Conservation (phyloP, 768 basidiomycete genomes). For the Mycena kentingensis region DNA sequence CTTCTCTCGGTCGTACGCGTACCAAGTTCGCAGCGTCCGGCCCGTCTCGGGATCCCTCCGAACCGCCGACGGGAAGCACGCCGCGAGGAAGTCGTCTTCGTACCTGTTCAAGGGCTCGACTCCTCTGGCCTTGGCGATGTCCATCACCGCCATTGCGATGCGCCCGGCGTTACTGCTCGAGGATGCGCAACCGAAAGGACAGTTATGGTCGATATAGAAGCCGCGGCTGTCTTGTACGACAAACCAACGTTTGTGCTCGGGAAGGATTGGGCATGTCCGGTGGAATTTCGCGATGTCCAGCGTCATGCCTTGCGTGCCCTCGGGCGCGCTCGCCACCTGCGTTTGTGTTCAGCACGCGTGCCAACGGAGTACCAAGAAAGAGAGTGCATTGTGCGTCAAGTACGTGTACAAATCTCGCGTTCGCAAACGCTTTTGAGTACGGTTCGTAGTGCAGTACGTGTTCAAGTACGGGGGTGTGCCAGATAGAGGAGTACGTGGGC, state of each 20-base stretch:
- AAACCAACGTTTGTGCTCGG: conserved; percentile 37
- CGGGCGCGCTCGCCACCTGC: conserved; percentile 33
- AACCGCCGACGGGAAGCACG: conserved; percentile 14
- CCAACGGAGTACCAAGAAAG: too few species aligned
- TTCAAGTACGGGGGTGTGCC: conserved; percentile 1
- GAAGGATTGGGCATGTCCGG: conserved; percentile 33
- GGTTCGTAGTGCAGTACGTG: too few species aligned
- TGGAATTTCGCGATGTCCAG: conserved; percentile 39
- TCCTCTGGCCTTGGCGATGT: conserved; percentile 31
- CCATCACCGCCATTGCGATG: conserved; percentile 29
- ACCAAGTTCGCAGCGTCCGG: conserved; percentile 4
- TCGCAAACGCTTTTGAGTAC: too few species aligned
- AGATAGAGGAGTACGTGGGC: conserved; percentile 1
- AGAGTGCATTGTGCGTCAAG: too few species aligned
- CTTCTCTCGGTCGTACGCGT: background rate
- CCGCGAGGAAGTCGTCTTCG: conserved; percentile 34
- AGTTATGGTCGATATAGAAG: conserved; percentile 36
- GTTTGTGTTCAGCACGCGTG: background rate
- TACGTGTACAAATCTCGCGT: too few species aligned
- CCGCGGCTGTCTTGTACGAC: conserved; percentile 27
- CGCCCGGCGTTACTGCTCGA: conserved; percentile 35
- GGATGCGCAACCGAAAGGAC: conserved; percentile 32
- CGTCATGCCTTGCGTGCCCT: conserved; percentile 33
- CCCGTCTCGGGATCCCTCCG: background rate
- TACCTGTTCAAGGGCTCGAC: conserved; percentile 26